Conservation (phyloP, 805 yeast genomes). For the Saccharomycopsis oosterbeekiorum region DNA sequence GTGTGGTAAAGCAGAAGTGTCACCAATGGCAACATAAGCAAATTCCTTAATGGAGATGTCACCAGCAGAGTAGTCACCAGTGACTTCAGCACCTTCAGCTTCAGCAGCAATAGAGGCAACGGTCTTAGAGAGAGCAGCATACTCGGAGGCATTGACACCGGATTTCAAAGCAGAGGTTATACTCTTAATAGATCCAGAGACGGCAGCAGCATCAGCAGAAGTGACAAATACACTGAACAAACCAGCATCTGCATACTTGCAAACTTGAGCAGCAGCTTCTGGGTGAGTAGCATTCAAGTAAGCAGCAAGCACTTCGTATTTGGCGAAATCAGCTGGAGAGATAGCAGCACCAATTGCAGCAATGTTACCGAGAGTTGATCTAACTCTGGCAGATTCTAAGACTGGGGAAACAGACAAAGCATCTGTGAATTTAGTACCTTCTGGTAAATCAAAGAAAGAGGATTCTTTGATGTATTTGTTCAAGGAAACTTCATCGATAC, state of each 20-base stretch:
- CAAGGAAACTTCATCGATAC: constrained; percentile 66
- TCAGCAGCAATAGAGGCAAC: constrained; percentile 29
- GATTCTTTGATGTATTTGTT: constrained; percentile 56
- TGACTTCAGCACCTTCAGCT: constrained; percentile 28
- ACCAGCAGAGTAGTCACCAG: constrained; percentile 24
- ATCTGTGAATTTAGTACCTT: constrained; percentile 41
- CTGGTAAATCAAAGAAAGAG: constrained; percentile 50
- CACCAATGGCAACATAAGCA: constrained; percentile 87
- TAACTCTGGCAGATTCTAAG: constrained; percentile 63
- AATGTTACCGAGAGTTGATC: constrained; percentile 53
- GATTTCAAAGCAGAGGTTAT: constrained; percentile 43
- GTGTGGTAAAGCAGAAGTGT: constrained; percentile 75
- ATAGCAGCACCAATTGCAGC: constrained; percentile 81
- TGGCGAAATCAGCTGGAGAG: constrained; percentile 48
- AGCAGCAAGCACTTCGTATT: constrained; percentile 61
- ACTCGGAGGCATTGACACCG: constrained; percentile 49
- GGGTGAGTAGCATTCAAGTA: constrained; percentile 46
- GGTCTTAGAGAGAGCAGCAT: constrained; percentile 43
- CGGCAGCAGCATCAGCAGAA: constrained; percentile 48
- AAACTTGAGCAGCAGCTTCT: constrained; percentile 42
- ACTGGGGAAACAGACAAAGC: constrained; percentile 28
- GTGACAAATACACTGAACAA: constrained; percentile 63
- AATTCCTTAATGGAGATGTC: constrained; percentile 45
- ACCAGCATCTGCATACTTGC: constrained; percentile 68
- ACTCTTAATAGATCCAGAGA: constrained; percentile 50